Evolutionary conservation across 352 stramenopile species (phyloP).

Genomic region (Hyphochytrium catenoides): DNA sequence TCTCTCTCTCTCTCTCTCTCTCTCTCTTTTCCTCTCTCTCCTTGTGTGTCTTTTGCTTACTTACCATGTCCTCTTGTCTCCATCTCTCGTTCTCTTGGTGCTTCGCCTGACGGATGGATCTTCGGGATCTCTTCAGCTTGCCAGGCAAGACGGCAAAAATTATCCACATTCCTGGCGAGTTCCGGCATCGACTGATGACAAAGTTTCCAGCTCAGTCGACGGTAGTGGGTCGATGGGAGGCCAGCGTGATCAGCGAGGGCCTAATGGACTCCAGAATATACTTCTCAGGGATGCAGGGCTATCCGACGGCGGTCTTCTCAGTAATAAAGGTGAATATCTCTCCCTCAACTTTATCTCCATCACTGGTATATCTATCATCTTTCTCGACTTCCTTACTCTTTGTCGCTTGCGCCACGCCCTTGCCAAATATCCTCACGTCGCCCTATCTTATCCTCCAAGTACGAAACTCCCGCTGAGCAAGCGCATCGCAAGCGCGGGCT

Average conservation of each 20-base stretch:
- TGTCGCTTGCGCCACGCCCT: background rate
- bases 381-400: slow-evolving; percentile 5
- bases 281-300: slow-evolving; percentile 51
- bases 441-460: slow-evolving; percentile 21
- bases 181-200: slow-evolving; percentile 38
- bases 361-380: slow-evolving; percentile 2
- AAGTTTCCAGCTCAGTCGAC: slow-evolving; percentile 42
- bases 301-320: slow-evolving; percentile 42
- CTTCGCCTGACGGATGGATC: too few species aligned
- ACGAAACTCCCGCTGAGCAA: slow-evolving; percentile 18
- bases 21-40: too few species aligned
- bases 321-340: slow-evolving; percentile 29
- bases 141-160: too few species aligned
- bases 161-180: too few species aligned
- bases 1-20: too few species aligned
- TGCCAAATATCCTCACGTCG: slow-evolving; percentile 1
- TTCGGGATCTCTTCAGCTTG: too few species aligned
- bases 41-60: too few species aligned
- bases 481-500: slow-evolving; percentile 24
- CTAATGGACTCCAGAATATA: slow-evolving; percentile 39
- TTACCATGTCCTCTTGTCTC: too few species aligned
- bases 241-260: slow-evolving; percentile 26
- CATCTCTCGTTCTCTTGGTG: too few species aligned
- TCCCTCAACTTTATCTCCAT: background rate
- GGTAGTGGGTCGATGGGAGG: slow-evolving; percentile 48